Base-by-base conservation (phyloP, 2,329 filamentous ascomycete genomes). In the Calonectria pseudoturangicola region DNA sequence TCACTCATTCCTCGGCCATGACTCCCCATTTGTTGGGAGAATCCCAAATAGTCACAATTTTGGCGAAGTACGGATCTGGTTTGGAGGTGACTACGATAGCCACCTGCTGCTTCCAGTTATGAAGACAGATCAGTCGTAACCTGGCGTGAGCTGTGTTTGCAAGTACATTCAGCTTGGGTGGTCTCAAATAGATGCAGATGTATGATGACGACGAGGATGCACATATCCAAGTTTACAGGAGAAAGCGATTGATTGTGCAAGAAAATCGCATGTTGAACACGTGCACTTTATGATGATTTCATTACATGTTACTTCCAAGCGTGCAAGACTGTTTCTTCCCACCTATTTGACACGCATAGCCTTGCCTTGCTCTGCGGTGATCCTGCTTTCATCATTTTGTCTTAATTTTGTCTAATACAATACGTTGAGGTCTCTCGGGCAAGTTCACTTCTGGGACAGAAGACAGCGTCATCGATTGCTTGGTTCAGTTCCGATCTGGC, bases 11-110 rank as follows among this genome's bases (percentile, higher is more conserved):
- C 58, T 68, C 12, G 28, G 66, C 21, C n/a, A 18, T 10, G 39
- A 70, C 18, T 41, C 69, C 25, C 33, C 63, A 5, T 66, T 68
- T 3, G 60, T 66, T 18, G 62, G 65, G 21, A 72, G 69, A 41
- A 51, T 62, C 16, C 51, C 70, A 4, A 58, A 58, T 16, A 62
- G 43, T 21, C 70, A 72, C 28, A 66, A 68, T 36, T 72, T 70
- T 39, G 66, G 70, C 2, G 66, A 70, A 16, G 70, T 70, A 4
- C 47, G 54, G 15, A 16, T 72, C 6, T 72, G 70, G 70, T 39
- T 43, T 27, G 65, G 70, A 10, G 51, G 51, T 27, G n/a, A 58
- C 4, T 58, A 58, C 39, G 30, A 58, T n/a, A 58, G 51, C 10
- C 51, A 58, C 21, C 39, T 58, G 33, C 51, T 58, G 13, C 51